phyloP scores from a whole-genome alignment of 371 early-diverging fungal genomes.

The Lichtheimia ornata region DNA sequence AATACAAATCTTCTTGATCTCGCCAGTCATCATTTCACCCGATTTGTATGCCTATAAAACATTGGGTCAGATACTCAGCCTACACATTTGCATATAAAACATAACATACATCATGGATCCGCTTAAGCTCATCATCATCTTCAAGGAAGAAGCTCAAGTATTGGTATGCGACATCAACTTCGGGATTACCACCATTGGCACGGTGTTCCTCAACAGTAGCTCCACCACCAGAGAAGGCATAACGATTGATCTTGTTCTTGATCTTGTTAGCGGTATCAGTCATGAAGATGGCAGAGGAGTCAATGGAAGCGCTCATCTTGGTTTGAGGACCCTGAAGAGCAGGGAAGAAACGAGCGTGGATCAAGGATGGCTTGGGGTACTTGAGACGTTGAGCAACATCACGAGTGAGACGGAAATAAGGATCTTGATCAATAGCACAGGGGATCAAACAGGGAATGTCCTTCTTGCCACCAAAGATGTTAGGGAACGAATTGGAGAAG shows the following conservation, averaged over 20 bases:
- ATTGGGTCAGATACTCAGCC: background rate
- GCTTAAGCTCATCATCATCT: conserved; percentile 91
- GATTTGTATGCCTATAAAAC: conserved; percentile 68
- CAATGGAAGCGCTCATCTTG: conserved; percentile 98
- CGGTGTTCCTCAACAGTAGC: conserved; percentile 93
- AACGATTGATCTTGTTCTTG: conserved; percentile 98
- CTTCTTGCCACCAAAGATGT: conserved; percentile 89
- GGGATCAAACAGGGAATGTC: conserved; percentile 98
- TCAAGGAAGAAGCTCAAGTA: conserved; percentile 98
- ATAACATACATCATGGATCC: conserved; percentile 59
- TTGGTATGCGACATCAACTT: conserved; percentile 97
- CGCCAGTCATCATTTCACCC: conserved; percentile 91
- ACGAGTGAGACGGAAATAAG: conserved; percentile 99
- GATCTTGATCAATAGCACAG: conserved; percentile 99
- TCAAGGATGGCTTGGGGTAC: conserved; percentile 95
- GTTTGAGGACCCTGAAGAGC: conserved; percentile 96
- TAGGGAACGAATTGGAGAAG: conserved; percentile 94
- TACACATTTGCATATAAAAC: background rate
- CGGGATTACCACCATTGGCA: conserved; percentile 93
- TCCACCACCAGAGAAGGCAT: conserved; percentile 98
- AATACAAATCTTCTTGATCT: conserved; percentile 95
- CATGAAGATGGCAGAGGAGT: conserved; percentile 94
- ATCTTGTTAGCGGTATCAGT: conserved; percentile 93
- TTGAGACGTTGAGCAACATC: conserved; percentile 95
- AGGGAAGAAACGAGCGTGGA: conserved; percentile 98